phyloP scores from a whole-genome alignment of 2,329 filamentous ascomycete species.

The Pestalotiopsis fici region DNA sequence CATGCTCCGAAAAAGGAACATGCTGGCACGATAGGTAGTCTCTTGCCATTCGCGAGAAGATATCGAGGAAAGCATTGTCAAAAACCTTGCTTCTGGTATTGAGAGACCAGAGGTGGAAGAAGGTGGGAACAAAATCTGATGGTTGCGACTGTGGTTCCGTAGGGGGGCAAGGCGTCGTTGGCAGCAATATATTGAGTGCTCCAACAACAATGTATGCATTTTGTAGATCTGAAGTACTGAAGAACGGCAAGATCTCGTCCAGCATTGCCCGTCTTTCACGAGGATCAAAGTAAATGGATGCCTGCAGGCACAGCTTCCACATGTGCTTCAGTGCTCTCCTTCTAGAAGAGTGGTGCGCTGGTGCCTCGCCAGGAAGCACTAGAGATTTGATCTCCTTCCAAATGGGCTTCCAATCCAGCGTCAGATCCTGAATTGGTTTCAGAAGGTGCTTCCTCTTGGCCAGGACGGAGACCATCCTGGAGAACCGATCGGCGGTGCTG shows the following conservation, averaged over 20 bases:
- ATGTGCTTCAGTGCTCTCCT: conserved; percentile 64
- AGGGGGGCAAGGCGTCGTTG: conserved; percentile 76
- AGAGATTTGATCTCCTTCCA: conserved; percentile 92
- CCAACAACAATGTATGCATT: conserved; percentile 93
- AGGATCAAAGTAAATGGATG: conserved; percentile 91
- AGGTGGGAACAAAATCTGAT: conserved; percentile 84
- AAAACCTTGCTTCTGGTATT: conserved; percentile 86
- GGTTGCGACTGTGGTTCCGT: conserved; percentile 78
- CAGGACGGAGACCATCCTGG: conserved; percentile 93
- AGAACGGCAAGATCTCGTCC: conserved; percentile 80
- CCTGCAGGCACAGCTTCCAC: conserved; percentile 86
- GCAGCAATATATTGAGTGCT: conserved; percentile 82
- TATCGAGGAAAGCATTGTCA: conserved; percentile 85
- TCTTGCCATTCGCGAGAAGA: conserved; percentile 82
- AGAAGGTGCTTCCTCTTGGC: conserved; percentile 97
- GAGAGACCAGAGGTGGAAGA: conserved; percentile 96
- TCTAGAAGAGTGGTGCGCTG: conserved; percentile 59
- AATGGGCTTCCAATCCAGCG: conserved; percentile 88
- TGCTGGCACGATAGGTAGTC: conserved; percentile 77
- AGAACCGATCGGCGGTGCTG: conserved; percentile 81
- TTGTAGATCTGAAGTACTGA: conserved; percentile 89
- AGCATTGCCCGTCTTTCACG: conserved; percentile 80
- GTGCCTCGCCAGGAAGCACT: conserved; percentile 82
- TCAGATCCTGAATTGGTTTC: conserved; percentile 84
- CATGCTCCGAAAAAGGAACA: conserved; percentile 80